These are phyloP conservation scores for Suillus occidentalis DNA, from an alignment of 768 basidiomycete species.

Conservation along the genomic window DNA sequence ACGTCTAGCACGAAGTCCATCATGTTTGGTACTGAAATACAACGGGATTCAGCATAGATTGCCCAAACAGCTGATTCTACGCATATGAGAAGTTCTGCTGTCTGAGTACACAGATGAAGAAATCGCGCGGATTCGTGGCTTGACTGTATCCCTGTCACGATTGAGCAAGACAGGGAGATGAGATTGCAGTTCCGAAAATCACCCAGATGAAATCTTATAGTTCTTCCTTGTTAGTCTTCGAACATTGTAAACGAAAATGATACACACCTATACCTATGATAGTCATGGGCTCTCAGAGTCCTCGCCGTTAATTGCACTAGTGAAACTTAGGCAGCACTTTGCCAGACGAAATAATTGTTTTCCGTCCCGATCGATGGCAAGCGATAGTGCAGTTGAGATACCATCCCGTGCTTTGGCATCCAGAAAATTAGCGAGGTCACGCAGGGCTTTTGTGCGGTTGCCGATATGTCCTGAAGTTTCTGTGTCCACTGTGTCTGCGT, in stretches of 20 bases:
- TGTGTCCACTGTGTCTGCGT: background rate
- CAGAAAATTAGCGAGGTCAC: conserved; percentile 18
- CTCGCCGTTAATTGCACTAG: conserved; percentile 14
- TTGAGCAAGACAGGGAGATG: no score
- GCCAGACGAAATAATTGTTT: conserved; percentile 21
- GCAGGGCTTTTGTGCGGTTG: conserved; percentile 15
- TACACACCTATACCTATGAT: background rate
- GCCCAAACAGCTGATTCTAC: no score
- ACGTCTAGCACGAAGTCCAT: no score
- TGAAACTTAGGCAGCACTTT: conserved; percentile 22
- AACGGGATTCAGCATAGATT: no score
- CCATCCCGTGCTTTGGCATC: conserved; percentile 12
- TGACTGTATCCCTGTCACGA: no score
- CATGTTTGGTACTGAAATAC: no score
- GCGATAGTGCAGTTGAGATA: conserved; percentile 14
- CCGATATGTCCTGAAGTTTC: background rate
- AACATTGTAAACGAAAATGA: background rate
- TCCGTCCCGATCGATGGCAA: conserved; percentile 25
- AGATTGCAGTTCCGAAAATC: no score
- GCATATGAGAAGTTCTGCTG: no score
- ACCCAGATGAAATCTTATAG: background rate
- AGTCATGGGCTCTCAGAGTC: background rate
- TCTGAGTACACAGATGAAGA: no score
- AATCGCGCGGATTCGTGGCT: no score
- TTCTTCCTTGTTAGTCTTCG: background rate